These are phyloP conservation scores for Rhizopogon salebrosus DNA, from an alignment of 768 basidiomycete genomes.

Conservation along the genomic window DNA sequence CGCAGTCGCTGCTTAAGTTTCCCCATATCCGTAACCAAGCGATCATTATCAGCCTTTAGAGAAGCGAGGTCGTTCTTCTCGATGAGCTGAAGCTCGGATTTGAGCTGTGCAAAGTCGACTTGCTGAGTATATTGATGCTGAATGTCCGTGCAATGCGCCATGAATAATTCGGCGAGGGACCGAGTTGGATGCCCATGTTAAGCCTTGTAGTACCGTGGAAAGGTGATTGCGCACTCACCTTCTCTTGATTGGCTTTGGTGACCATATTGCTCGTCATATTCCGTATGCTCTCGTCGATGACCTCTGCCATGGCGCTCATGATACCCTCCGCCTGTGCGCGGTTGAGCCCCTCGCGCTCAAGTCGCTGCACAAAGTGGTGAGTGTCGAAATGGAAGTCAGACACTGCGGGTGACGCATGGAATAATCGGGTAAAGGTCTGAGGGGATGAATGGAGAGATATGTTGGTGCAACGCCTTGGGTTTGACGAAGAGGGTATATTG, in stretches of 20 bases:
- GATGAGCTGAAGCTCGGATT: slow-evolving; percentile 92
- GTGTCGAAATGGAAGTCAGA: slow-evolving; percentile 88
- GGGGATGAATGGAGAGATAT: neutral
- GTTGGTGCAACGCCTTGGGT: neutral
- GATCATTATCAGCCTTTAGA: slow-evolving; percentile 95
- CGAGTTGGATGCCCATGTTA: too few species aligned
- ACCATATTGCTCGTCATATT: slow-evolving; percentile 98
- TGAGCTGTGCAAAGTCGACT: slow-evolving; percentile 95
- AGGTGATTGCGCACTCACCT: slow-evolving; percentile 45
- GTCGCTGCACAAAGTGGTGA: slow-evolving; percentile 86
- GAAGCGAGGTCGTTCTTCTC: slow-evolving; percentile 95
- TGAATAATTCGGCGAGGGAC: neutral
- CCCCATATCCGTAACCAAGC: slow-evolving; percentile 87
- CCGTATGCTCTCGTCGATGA: slow-evolving; percentile 93
- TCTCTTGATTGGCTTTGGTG: slow-evolving; percentile 93
- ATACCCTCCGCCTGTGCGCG: slow-evolving; percentile 93
- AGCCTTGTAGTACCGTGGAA: neutral
- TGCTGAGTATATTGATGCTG: slow-evolving; percentile 92
- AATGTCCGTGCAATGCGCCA: neutral
- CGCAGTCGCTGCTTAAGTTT: slow-evolving; percentile 90
- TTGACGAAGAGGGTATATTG: neutral
- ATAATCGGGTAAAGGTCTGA: slow-evolving; percentile 12
- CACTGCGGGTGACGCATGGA: slow-evolving; percentile 24
- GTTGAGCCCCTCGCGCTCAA: slow-evolving; percentile 86
- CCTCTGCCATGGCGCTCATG: slow-evolving; percentile 94